Evolutionary conservation across 1,139 yeast species (phyloP).

Genomic region (Candida dubliniensis): DNA sequence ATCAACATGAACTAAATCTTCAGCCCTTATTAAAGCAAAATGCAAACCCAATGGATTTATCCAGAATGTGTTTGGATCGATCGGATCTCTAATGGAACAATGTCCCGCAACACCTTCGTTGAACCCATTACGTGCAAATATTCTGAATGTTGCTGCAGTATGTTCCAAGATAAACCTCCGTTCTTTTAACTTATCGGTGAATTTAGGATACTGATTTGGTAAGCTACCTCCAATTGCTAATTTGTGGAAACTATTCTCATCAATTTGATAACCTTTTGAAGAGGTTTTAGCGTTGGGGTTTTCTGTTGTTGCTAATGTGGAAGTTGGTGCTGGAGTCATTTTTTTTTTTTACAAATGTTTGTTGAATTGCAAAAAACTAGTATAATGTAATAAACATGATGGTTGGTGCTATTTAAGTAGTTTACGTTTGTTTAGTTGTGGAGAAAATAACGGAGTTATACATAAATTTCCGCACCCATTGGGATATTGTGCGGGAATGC

Average conservation of each 20-base stretch:
- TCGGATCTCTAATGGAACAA: slow-evolving; percentile 78
- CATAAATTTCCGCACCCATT: too few relatives aligned
- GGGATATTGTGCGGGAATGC: too few relatives aligned
- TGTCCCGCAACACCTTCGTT: slow-evolving; percentile 85
- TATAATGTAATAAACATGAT: too few relatives aligned
- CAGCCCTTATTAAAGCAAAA: slow-evolving; percentile 63
- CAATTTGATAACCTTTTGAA: slow-evolving; percentile 32
- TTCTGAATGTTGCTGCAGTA: slow-evolving; percentile 77
- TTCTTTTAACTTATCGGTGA: slow-evolving; percentile 49
- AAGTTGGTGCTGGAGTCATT: not conserved
- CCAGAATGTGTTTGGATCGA: slow-evolving; percentile 71
- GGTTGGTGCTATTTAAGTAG: too few relatives aligned
- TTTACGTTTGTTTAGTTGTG: too few relatives aligned
- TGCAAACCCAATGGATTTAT: slow-evolving; percentile 75
- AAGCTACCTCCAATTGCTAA: slow-evolving; percentile 45
- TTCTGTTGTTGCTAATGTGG: slow-evolving; percentile 2
- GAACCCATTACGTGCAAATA: slow-evolving; percentile 70
- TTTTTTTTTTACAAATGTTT: too few relatives aligned
- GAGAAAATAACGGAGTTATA: too few relatives aligned
- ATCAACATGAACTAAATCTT: slow-evolving; percentile 75
- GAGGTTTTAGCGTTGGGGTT: slow-evolving; percentile 8
- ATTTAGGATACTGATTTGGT: slow-evolving; percentile 51
- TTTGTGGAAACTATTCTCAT: slow-evolving; percentile 44
- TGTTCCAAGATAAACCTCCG: slow-evolving; percentile 67
- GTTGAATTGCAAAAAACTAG: too few relatives aligned